These are phyloP conservation scores for Posidonia australis DNA, from an alignment of 106 monocot species.

Conservation along the genomic window DNA sequence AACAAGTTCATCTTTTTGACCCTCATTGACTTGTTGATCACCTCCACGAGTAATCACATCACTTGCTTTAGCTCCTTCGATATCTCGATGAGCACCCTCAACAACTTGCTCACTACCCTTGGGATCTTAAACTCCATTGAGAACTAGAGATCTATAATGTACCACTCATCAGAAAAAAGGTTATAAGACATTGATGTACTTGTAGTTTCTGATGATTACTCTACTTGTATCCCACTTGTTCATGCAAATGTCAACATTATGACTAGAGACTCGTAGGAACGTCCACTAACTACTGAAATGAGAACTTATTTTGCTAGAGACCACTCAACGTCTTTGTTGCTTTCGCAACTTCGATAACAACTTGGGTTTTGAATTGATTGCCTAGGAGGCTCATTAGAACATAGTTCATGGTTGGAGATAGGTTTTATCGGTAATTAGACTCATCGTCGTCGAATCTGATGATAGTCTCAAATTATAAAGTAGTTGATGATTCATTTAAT, in stretches of 20 bases:
- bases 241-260: constrained; percentile 32
- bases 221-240: constrained; percentile 31
- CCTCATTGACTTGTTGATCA: too few relatives aligned
- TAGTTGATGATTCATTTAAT: not conserved
- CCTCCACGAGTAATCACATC: too few relatives aligned
- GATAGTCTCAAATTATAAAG: not conserved
- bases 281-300: not conserved
- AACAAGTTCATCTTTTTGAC: too few relatives aligned
- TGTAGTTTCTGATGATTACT: constrained; percentile 32
- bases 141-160: constrained; percentile 52
- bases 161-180: constrained; percentile 12
- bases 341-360: too few relatives aligned
- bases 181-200: constrained; percentile 47
- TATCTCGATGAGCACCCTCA: constrained; percentile 33
- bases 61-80: constrained; percentile 30
- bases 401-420: not conserved
- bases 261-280: not conserved
- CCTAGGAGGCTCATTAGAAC: not conserved
- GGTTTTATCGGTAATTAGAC: not conserved
- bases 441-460: not conserved
- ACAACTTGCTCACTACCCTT: constrained; percentile 31
- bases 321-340: not conserved
- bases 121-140: constrained; percentile 52
- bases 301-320: not conserved
- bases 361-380: not conserved